These are phyloP conservation scores for Periconia macrospinosa DNA, from an alignment of 2,329 filamentous ascomycete genomes.

Conservation along the genomic window DNA sequence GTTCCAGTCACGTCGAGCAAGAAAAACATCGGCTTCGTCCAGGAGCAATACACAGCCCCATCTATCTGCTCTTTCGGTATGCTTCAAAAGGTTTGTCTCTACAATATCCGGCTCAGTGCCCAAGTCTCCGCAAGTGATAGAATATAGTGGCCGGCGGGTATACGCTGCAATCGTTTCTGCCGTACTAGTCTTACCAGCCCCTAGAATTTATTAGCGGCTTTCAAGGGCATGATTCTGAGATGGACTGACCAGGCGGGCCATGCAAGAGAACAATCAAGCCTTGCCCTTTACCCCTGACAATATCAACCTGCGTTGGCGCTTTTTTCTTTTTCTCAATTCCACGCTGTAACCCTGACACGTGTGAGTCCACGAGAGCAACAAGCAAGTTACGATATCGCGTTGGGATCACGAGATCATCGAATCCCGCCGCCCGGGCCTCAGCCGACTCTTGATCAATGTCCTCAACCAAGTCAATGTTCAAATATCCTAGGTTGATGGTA, in stretches of 20 bases:
- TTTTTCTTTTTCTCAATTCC: constrained; percentile 2
- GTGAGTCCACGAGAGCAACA: constrained; percentile 31
- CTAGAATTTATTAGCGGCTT: constrained; percentile 34
- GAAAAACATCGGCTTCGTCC: constrained; percentile 66
- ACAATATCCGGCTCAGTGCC: constrained; percentile 36
- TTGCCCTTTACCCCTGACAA: constrained; percentile 12
- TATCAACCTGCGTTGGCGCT: constrained; percentile 4
- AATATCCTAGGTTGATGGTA: background rate
- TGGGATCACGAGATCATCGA: constrained; percentile 28
- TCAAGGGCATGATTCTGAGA: background rate
- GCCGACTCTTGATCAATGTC: constrained; percentile 7
- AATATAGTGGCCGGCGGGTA: constrained; percentile 79
- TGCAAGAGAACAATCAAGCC: constrained; percentile 14
- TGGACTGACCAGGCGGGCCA: constrained; percentile 4
- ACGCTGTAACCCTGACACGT: constrained; percentile 20
- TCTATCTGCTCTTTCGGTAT: constrained; percentile 74
- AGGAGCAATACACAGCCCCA: constrained; percentile 64
- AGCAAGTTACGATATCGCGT: constrained; percentile 34
- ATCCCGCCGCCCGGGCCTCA: constrained; percentile 2
- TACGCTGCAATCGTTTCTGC: constrained; percentile 84
- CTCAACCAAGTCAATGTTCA: constrained; percentile 8
- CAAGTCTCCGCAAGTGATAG: constrained; percentile 71
- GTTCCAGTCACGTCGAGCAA: constrained; percentile 66
- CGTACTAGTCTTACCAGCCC: constrained; percentile 85
- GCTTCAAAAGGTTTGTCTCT: constrained; percentile 70